These are phyloP conservation scores for Magnolia sinica DNA, from an alignment of 164 flowering plant genomes.

Conservation along the genomic window DNA sequence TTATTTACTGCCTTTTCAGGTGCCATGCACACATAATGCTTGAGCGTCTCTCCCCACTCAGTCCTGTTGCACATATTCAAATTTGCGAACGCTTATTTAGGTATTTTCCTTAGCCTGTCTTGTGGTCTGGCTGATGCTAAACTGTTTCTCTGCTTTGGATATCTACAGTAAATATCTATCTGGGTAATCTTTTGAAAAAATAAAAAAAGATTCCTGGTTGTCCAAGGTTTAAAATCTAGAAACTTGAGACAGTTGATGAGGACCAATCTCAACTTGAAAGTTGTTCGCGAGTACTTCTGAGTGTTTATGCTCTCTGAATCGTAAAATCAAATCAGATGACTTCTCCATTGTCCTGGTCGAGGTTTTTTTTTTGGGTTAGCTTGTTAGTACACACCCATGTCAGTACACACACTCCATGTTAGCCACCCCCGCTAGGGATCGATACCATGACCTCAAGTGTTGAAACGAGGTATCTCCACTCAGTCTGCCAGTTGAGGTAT, in stretches of 20 bases:
- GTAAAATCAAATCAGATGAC: no score
- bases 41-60: conserved; percentile 75
- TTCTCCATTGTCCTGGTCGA: no score
- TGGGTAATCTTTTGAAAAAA: not conserved
- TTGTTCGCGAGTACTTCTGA: no score
- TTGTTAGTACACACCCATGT: no score
- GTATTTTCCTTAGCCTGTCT: conserved; percentile 30
- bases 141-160: not conserved
- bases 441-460: no score
- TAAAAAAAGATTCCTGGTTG: not conserved
- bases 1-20: conserved; percentile 43
- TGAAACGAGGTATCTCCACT: no score
- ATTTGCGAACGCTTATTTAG: conserved; percentile 84
- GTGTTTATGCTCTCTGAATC: no score
- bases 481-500: no score
- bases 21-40: conserved; percentile 76
- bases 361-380: no score
- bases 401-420: no score
- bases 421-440: no score
- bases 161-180: not conserved
- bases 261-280: no score
- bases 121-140: not conserved
- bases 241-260: not conserved
- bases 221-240: not conserved
- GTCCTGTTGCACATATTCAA: conserved; percentile 79